Percentiles rank a stretch among this genome's conserved stretches.
These are phyloP conservation scores for Coniosporium tulheliwenetii DNA, from an alignment of 2,329 filamentous ascomycete species.

Conservation along the genomic window DNA sequence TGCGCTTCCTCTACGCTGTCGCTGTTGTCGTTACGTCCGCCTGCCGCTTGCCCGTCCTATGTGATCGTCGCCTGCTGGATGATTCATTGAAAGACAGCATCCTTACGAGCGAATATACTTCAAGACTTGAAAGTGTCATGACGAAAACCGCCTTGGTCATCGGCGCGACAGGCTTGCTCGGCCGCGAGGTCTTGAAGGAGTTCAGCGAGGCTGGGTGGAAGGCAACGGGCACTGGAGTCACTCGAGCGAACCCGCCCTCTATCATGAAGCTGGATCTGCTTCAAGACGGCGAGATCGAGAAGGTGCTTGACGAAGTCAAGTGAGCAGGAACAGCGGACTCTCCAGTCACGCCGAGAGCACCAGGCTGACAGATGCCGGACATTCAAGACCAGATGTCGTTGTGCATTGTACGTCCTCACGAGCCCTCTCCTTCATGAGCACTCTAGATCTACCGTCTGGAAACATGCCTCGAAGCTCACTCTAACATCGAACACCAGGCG, in stretches of 20 bases:
- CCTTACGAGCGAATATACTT: too few species aligned
- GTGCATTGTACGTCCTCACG: slow-evolving; percentile 53
- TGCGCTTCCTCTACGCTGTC: too few species aligned
- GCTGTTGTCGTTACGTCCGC: too few species aligned
- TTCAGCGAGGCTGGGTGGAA: slow-evolving; percentile 52
- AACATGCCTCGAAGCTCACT: too few species aligned
- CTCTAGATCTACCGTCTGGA: too few species aligned
- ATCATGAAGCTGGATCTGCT: slow-evolving; percentile 40
- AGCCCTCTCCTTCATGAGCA: neutral
- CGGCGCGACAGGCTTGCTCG: slow-evolving; percentile 71
- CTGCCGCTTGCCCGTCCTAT: too few species aligned
- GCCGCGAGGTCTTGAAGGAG: slow-evolving; percentile 57
- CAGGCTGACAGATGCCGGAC: slow-evolving; percentile 1
- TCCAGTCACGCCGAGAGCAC: neutral
- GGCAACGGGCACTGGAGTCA: slow-evolving; percentile 37
- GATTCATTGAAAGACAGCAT: too few species aligned
- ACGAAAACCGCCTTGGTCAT: slow-evolving; percentile 54
- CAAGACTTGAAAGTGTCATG: slow-evolving; percentile 10
- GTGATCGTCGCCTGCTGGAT: too few species aligned
- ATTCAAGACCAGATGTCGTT: slow-evolving; percentile 54
- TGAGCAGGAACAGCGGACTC: slow-evolving; percentile 14
- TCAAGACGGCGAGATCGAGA: slow-evolving; percentile 27
- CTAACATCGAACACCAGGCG: slow-evolving; percentile 41
- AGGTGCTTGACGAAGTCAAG: slow-evolving; percentile 35
- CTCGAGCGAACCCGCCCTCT: slow-evolving; percentile 53